Conservation (phyloP, 1,284 basidiomycete species). For the Cutaneotrichosporon cavernicola region DNA sequence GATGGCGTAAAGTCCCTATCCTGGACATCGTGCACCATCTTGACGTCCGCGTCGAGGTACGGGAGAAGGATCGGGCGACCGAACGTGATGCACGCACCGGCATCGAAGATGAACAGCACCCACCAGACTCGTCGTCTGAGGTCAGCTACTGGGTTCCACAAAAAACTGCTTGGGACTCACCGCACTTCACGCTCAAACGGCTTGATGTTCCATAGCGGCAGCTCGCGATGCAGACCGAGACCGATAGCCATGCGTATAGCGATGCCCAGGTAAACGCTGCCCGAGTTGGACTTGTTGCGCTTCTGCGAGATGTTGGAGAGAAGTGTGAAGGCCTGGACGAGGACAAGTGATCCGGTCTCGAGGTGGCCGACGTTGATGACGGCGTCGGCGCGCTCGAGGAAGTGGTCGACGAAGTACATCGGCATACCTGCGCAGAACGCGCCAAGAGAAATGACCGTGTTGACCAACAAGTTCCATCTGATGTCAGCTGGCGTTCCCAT, state of each 20-base stretch:
- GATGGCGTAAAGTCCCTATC: conserved; percentile 28
- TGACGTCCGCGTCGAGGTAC: conserved; percentile 25
- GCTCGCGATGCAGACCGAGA: conserved; percentile 36
- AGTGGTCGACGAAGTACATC: conserved; percentile 27
- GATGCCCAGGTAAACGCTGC: conserved; percentile 33
- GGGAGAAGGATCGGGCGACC: conserved; percentile 34
- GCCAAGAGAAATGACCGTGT: conserved; percentile 30
- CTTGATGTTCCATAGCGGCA: conserved; percentile 28
- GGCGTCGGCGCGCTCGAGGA: conserved; percentile 27
- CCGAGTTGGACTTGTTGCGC: conserved; percentile 33
- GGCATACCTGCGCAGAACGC: conserved; percentile 30
- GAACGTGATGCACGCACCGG: conserved; percentile 34
- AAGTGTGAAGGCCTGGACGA: conserved; percentile 34
- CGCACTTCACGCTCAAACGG: conserved; percentile 37
- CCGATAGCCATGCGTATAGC: conserved; percentile 39
- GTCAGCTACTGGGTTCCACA: neutral
- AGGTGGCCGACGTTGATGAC: conserved; percentile 26
- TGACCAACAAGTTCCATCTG: conserved; percentile 29
- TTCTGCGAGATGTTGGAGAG: conserved; percentile 36
- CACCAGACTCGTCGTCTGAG: conserved; percentile 36
- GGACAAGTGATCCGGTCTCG: conserved; percentile 29
- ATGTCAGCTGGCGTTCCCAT: neutral
- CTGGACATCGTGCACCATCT: conserved; percentile 24
- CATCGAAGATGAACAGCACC: conserved; percentile 34
- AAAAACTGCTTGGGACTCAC: neutral